These are phyloP conservation scores for Helminthosporium solani DNA, from an alignment of 2,329 filamentous ascomycete genomes.

Conservation along the genomic window DNA sequence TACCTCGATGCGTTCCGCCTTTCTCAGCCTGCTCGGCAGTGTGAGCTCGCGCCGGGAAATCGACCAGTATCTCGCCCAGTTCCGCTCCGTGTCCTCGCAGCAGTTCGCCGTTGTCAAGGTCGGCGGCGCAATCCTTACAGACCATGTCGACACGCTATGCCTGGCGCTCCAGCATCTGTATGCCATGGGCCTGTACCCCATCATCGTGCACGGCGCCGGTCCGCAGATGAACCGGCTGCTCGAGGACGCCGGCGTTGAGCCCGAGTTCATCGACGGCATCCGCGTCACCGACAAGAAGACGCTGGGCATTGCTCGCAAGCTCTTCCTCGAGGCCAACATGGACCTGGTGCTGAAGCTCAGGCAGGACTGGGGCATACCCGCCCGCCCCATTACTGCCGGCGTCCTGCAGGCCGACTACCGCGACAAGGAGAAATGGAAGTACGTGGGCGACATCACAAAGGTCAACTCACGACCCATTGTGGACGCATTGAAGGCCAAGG, in stretches of 20 bases:
- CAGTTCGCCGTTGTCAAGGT: constrained; percentile 99
- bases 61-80: constrained; percentile 96
- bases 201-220: constrained; percentile 92
- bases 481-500: constrained; percentile 81
- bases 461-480: constrained; percentile 91
- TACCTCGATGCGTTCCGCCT: constrained; percentile 59
- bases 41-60: constrained; percentile 95
- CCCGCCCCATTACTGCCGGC: constrained; percentile 83
- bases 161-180: constrained; percentile 88
- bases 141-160: constrained; percentile 89
- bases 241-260: constrained; percentile 87
- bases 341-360: constrained; percentile 89
- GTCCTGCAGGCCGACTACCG: constrained; percentile 93
- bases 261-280: constrained; percentile 94
- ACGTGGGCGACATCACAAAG: constrained; percentile 91
- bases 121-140: constrained; percentile 90
- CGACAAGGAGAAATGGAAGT: constrained; percentile 93
- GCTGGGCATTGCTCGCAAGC: constrained; percentile 80
- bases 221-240: constrained; percentile 92
- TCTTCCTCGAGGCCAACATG: constrained; percentile 94
- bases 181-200: constrained; percentile 90
- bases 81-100: constrained; percentile 93
- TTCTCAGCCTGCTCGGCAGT: constrained; percentile 88
- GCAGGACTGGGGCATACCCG: constrained; percentile 76
- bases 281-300: constrained; percentile 95